phyloP scores from a whole-genome alignment of 208 protist genomes.

The Kentomonas sorsogonicus region DNA sequence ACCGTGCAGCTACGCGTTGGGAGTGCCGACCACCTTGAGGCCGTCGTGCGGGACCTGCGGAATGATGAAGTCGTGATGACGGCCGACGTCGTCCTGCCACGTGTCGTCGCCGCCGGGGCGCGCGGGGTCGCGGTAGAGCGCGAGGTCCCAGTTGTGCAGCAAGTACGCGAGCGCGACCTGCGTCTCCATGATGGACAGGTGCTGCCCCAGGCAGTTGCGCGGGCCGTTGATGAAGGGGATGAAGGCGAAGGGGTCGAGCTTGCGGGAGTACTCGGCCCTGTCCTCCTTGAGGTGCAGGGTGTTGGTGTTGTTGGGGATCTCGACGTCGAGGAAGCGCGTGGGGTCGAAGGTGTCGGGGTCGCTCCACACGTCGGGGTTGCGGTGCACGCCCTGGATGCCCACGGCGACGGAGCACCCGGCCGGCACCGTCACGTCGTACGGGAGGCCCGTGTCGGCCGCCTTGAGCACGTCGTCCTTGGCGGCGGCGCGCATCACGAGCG shows the following conservation, averaged over 20 bases:
- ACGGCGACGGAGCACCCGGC: conserved; percentile 71
- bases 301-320: conserved; percentile 78
- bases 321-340: conserved; percentile 73
- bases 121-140: conserved; percentile 35
- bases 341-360: conserved; percentile 74
- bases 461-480: conserved; percentile 70
- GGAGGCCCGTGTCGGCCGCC: conserved; percentile 69
- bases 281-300: conserved; percentile 24
- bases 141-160: conserved; percentile 65
- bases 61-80: conserved; percentile 78
- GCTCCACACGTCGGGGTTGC: conserved; percentile 72
- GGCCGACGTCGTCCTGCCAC: conserved; percentile 56
- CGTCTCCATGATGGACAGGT: conserved; percentile 86
- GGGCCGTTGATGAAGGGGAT: conserved; percentile 92
- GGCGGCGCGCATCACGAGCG: conserved; percentile 78
- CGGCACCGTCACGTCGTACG: conserved; percentile 61
- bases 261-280: conserved; percentile 44
- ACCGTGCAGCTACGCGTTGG: conserved; percentile 22
- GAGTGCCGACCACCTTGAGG: conserved; percentile 51
- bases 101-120: conserved; percentile 13
- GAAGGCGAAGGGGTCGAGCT: conserved; percentile 84
- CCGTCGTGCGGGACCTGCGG: conserved; percentile 77
- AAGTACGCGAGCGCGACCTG: conserved; percentile 75
- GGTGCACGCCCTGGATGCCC: conserved; percentile 78
- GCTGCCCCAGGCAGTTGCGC: conserved; percentile 90